A percentile compares a stretch with the other conserved stretches of the same genome.
Evolutionary conservation across 140 eudicot species (phyloP).

Genomic region (Cichorium intybus): DNA sequence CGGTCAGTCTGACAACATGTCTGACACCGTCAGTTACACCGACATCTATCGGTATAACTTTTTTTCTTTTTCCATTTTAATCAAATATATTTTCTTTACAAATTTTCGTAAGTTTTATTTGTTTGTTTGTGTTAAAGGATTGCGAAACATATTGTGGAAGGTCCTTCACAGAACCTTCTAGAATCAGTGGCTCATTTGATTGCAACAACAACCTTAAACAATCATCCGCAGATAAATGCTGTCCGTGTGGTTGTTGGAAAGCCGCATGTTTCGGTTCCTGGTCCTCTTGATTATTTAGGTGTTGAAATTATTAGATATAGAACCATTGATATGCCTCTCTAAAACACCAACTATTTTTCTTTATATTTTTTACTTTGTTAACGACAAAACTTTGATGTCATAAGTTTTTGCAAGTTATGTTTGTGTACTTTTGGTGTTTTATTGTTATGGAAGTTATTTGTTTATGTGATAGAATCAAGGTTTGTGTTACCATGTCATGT

Average conservation of each 20-base stretch:
- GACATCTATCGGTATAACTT: slow-evolving; percentile 55
- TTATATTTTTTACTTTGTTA: not conserved
- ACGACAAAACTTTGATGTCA: not conserved
- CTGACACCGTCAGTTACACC: slow-evolving; percentile 83
- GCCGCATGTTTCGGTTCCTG: slow-evolving; percentile 90
- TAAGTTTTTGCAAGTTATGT: no score
- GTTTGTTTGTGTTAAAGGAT: slow-evolving; percentile 35
- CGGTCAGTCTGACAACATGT: slow-evolving; percentile 60
- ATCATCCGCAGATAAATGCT: slow-evolving; percentile 50
- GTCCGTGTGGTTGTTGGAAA: slow-evolving; percentile 79
- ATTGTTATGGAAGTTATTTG: no score
- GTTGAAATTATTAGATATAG: slow-evolving; percentile 73
- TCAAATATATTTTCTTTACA: not conserved
- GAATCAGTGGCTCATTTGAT: slow-evolving; percentile 78
- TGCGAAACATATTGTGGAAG: slow-evolving; percentile 67
- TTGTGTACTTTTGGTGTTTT: no score
- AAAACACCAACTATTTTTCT: not conserved
- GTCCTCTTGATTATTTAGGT: slow-evolving; percentile 78
- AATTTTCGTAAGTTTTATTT: not conserved
- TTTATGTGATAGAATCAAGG: no score
- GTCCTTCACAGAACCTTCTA: slow-evolving; percentile 65
- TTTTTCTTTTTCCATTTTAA: not conserved
- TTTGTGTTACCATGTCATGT: no score
- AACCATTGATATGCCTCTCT: slow-evolving; percentile 35
- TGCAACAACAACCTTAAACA: slow-evolving; percentile 53